phyloP scores from a whole-genome alignment of 129 eudicot species.

The Smallanthus sonchifolius region DNA sequence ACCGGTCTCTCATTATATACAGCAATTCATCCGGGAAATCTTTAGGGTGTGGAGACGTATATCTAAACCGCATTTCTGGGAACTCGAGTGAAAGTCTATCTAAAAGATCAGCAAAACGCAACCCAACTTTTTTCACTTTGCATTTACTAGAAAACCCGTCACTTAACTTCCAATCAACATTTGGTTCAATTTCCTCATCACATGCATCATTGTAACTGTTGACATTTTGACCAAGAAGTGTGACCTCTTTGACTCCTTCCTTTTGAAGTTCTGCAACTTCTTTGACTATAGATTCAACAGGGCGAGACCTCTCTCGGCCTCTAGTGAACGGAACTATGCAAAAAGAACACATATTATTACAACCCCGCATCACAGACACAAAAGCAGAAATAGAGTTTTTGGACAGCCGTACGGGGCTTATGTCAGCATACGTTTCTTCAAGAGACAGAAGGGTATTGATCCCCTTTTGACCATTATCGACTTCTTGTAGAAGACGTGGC shows the following conservation, averaged over 20 bases:
- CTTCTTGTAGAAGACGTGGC: conserved; percentile 88
- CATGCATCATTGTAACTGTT: conserved; percentile 90
- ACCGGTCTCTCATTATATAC: conserved; percentile 77
- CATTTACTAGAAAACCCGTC: conserved; percentile 88
- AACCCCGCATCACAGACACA: conserved; percentile 97
- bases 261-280: conserved; percentile 89
- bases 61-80: conserved; percentile 93
- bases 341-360: conserved; percentile 98
- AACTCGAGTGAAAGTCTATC: conserved; percentile 83
- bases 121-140: conserved; percentile 85
- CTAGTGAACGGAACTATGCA: conserved; percentile 99
- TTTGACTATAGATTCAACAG: conserved; percentile 84
- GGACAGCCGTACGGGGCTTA: conserved; percentile 86
- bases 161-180: conserved; percentile 71
- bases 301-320: conserved; percentile 97
- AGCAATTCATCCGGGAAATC: conserved; percentile 92
- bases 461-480: conserved; percentile 94
- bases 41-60: conserved; percentile 99
- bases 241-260: conserved; percentile 96
- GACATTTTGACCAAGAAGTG: conserved; percentile 97
- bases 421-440: conserved; percentile 99
- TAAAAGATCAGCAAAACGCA: conserved; percentile 86
- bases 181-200: conserved; percentile 57
- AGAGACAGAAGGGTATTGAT: conserved; percentile 95
- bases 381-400: conserved; percentile 79